Evolutionary conservation across 805 yeast genomes (phyloP).

Genomic region (Metschnikowia baotianmanensis): DNA sequence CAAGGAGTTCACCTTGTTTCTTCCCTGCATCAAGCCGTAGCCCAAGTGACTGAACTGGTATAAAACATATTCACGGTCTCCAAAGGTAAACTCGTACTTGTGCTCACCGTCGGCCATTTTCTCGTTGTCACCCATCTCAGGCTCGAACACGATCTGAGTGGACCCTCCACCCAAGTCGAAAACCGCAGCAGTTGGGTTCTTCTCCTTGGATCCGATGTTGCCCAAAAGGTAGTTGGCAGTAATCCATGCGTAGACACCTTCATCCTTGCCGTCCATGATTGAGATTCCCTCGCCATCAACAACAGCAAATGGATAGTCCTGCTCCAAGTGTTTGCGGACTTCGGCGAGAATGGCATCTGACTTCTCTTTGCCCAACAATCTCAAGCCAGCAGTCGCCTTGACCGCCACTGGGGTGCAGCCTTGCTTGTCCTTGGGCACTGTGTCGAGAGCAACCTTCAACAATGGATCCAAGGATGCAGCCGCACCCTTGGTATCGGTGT

Average conservation of each 20-base stretch:
- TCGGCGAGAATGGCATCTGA: slow-evolving; percentile 68
- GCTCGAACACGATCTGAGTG: slow-evolving; percentile 98
- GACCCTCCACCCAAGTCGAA: slow-evolving; percentile 99
- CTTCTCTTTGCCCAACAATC: slow-evolving; percentile 77
- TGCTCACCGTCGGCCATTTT: slow-evolving; percentile 83
- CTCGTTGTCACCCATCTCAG: slow-evolving; percentile 60
- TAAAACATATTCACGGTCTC: slow-evolving; percentile 72
- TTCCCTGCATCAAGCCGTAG: slow-evolving; percentile 92
- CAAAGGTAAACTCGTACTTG: slow-evolving; percentile 76
- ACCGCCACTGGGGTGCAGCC: slow-evolving; percentile 92
- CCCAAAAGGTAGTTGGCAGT: slow-evolving; percentile 92
- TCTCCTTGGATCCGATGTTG: slow-evolving; percentile 79
- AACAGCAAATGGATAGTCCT: slow-evolving; percentile 87
- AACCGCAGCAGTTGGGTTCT: slow-evolving; percentile 89
- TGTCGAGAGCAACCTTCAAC: slow-evolving; percentile 67
- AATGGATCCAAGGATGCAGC: slow-evolving; percentile 88
- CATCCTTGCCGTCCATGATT: slow-evolving; percentile 95
- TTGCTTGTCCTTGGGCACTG: slow-evolving; percentile 71
- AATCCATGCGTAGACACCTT: slow-evolving; percentile 99
- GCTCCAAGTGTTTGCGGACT: slow-evolving; percentile 72
- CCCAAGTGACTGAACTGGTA: slow-evolving; percentile 96
- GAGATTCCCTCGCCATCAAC: slow-evolving; percentile 83
- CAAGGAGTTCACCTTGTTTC: slow-evolving; percentile 71
- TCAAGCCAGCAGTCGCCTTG: slow-evolving; percentile 96
- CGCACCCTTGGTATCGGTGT: slow-evolving; percentile 77